A percentile compares a stretch with the other conserved stretches of the same genome.
phyloP scores from a whole-genome alignment of 257 asterid species.

The Parsonsia alboflavescens region DNA sequence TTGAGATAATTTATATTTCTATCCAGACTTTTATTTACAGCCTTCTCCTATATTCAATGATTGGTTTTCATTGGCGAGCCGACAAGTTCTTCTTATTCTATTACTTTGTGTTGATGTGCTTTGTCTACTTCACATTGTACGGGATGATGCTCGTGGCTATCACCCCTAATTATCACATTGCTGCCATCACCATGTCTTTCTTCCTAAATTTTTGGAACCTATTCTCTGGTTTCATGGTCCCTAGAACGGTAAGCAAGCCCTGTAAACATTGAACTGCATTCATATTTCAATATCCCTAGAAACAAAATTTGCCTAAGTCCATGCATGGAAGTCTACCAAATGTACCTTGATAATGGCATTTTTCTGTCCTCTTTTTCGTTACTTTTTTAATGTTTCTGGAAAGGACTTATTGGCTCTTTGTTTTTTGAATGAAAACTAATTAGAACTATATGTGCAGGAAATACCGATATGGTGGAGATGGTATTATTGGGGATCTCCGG shows the following conservation, averaged over 20 bases:
- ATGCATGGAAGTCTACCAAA: no score
- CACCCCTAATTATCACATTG: conserved; percentile 68
- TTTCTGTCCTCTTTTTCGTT: no score
- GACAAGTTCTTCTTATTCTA: conserved; percentile 65
- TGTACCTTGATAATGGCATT: no score
- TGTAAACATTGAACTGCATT: background rate
- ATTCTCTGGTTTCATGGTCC: conserved; percentile 67
- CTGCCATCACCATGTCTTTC: conserved; percentile 73
- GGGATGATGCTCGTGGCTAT: conserved; percentile 87
- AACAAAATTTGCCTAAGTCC: no score
- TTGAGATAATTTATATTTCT: conserved; percentile 52
- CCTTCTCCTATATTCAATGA: conserved; percentile 65
- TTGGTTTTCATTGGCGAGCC: conserved; percentile 56
- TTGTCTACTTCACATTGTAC: conserved; percentile 63
- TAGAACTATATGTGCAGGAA: conserved; percentile 30
- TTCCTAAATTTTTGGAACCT: conserved; percentile 85
- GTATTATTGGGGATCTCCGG: conserved; percentile 81
- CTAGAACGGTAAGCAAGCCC: conserved; percentile 51
- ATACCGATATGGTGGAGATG: conserved; percentile 86
- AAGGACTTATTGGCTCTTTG: background rate
- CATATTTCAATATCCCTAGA: background rate
- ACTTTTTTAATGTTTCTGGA: no score
- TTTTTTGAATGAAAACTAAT: background rate
- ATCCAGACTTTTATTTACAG: conserved; percentile 62
- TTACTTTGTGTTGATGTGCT: conserved; percentile 68